Percentiles rank a stretch among this genome's conserved stretches.
These are phyloP conservation scores for Pestalotiopsis sp. DNA, from an alignment of 2,329 filamentous ascomycete species.

Conservation along the genomic window DNA sequence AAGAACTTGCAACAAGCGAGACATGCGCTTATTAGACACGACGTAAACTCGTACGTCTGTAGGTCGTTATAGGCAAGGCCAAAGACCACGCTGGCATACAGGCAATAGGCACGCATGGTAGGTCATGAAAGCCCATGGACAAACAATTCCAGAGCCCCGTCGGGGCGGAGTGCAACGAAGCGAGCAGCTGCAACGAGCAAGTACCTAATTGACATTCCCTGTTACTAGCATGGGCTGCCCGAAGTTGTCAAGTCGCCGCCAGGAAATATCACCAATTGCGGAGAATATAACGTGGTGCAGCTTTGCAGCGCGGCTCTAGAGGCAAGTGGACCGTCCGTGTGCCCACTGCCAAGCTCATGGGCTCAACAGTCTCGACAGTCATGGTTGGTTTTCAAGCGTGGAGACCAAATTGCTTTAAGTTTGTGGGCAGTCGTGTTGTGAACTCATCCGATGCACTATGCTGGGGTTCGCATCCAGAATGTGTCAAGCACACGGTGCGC, in stretches of 20 bases:
- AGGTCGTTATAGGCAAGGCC: not conserved
- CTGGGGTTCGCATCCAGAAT: not conserved
- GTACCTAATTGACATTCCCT: not conserved
- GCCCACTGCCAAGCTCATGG: not conserved
- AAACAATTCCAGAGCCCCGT: not conserved
- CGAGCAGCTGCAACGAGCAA: constrained; percentile 5
- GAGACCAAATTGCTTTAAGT: constrained; percentile 3
- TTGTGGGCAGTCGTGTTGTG: not conserved
- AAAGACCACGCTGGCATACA: constrained; percentile 7
- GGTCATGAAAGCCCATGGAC: not conserved
- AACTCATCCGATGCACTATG: not conserved
- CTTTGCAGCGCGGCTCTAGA: constrained; percentile 8
- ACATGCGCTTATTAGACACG: not conserved
- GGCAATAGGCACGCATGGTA: not conserved
- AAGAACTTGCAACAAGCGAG: not conserved
- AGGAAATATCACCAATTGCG: not conserved
- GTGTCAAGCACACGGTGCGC: not conserved
- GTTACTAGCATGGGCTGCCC: not conserved
- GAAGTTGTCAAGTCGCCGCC: not conserved
- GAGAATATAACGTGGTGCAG: not conserved
- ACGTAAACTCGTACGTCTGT: no score
- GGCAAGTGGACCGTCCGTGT: constrained; percentile 1
- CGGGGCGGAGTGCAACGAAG: not conserved
- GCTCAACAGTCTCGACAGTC: no score
- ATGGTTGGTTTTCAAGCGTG: not conserved